Percentiles rank a stretch among this genome's conserved stretches.
These are phyloP conservation scores for Penicillium antarcticum DNA, from an alignment of 495 filamentous ascomycete species.

Conservation along the genomic window DNA sequence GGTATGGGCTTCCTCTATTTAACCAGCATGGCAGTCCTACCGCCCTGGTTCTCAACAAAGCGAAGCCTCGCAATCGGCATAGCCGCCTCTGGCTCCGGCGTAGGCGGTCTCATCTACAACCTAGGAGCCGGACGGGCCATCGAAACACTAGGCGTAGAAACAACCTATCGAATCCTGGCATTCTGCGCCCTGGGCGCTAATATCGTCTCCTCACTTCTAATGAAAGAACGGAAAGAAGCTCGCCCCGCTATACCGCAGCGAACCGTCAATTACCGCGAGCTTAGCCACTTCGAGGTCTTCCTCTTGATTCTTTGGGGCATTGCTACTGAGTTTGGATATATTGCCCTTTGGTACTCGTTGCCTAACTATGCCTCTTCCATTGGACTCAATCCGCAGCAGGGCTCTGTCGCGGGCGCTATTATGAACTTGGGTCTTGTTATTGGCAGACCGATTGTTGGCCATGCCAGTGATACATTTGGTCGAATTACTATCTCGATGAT, in stretches of 20 bases:
- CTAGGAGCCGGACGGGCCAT: conserved; percentile 30
- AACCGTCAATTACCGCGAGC: conserved; percentile 54
- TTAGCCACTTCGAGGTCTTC: conserved; percentile 53
- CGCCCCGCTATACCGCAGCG: conserved; percentile 49
- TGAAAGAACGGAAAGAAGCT: conserved; percentile 61
- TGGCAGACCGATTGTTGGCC: conserved; percentile 66
- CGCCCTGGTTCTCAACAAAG: conserved; percentile 51
- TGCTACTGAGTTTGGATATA: conserved; percentile 66
- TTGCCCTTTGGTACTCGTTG: conserved; percentile 69
- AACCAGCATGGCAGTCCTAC: conserved; percentile 39
- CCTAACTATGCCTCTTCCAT: conserved; percentile 63
- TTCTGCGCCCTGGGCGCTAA: conserved; percentile 59
- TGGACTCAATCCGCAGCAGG: conserved; percentile 60
- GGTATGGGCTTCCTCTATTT: conserved; percentile 53
- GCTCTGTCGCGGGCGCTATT: conserved; percentile 61
- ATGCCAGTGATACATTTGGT: conserved; percentile 62
- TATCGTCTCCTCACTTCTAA: conserved; percentile 50
- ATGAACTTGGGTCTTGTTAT: conserved; percentile 64
- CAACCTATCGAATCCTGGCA: conserved; percentile 69
- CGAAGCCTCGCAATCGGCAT: conserved; percentile 51
- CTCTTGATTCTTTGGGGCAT: conserved; percentile 62
- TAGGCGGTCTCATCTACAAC: conserved; percentile 50
- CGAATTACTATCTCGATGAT: conserved; percentile 63
- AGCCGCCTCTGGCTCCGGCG: conserved; percentile 44
- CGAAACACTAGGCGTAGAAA: conserved; percentile 46